Base-by-base conservation (phyloP, 2,329 filamentous ascomycete species). In the Sclerotinia sclerotiorum region DNA sequence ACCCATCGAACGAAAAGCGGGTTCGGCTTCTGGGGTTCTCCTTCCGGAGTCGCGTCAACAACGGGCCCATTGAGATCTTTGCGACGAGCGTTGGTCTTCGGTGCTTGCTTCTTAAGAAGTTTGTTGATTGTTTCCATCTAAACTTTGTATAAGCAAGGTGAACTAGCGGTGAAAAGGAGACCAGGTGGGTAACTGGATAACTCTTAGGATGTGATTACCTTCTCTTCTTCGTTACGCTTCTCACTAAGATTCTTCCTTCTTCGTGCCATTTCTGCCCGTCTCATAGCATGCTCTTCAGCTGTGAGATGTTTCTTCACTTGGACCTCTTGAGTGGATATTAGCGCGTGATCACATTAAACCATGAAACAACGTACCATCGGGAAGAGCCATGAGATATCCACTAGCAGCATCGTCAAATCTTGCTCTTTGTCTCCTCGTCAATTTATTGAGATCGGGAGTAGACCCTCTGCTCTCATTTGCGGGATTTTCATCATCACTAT, bases 101-200 rank as follows among this genome's bases (percentile, higher is more conserved):
- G 89, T 0, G 91, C 90, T 78, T 94, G 92, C 77, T 94, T 93
- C 79, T 93, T 93, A 65, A 95, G 87, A 2, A 95, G 87, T 75
- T 94, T 93, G 82, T 95, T 94, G 84, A 95, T 94, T 0, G 92
- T 95, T 82, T 94, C 92, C 86, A 93, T 92, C 91, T 94, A 44
- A 3, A 19, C 13, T 46, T 15, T 48, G 15, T 46, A 48, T 67
- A 13, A 63, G 55, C 4, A n/a, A 24, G 13, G 29, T 17, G 44
- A 60, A 8, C 4, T 17, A 2, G 5, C n/a, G 35, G 27, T 17
- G 42, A 10, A 24, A 35, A 27, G 24, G 2, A 54, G 49, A 5
- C 27, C 42, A 5, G 17, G 32, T 3, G 24, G 24, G 39, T 57
- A 76, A 35, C 21, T 35, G 11, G n/a, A n/a, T 2, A 35, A 35